A percentile compares a stretch with the other conserved stretches of the same genome.
Evolutionary conservation across 2,329 filamentous ascomycete genomes (phyloP).

Genomic region (Dactylellina haptotyla): DNA sequence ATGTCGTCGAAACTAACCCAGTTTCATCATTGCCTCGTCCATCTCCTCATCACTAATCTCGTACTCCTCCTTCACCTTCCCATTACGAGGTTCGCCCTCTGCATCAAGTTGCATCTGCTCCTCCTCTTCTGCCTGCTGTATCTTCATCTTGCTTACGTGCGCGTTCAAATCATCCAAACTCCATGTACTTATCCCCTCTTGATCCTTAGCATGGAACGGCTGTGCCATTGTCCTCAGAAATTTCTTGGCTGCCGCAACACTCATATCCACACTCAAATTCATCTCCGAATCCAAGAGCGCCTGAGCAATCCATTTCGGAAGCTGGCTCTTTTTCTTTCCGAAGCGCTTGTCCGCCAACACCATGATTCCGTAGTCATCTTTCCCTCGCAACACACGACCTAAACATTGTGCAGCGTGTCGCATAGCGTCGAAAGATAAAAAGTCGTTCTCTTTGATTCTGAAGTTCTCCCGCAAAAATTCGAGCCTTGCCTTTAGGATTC

Average conservation of each 20-base stretch:
- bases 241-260: conserved; percentile 84
- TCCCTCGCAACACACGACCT: conserved; percentile 90
- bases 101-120: conserved; percentile 57
- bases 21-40: conserved; percentile 41
- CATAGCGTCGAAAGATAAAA: conserved; percentile 98
- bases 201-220: conserved; percentile 81
- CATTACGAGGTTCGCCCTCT: conserved; percentile 57
- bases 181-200: conserved; percentile 95
- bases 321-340: conserved; percentile 85
- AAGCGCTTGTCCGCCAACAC: conserved; percentile 94
- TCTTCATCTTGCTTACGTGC: conserved; percentile 77
- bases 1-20: conserved; percentile 19
- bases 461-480: conserved; percentile 98
- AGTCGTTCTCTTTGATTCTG: conserved; percentile 95
- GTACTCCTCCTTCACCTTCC: conserved; percentile 29
- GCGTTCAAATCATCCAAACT: conserved; percentile 78
- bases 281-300: conserved; percentile 84
- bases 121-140: conserved; percentile 67
- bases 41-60: conserved; percentile 52
- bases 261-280: conserved; percentile 95
- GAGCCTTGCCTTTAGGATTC: conserved; percentile 92
- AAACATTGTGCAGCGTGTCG: conserved; percentile 97
- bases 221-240: conserved; percentile 93
- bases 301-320: conserved; percentile 97
- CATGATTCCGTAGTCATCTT: conserved; percentile 99